Evolutionary conservation across 139 green algal species (phyloP), one percentile per base, ranked within the genome.

Genomic region (Gonium pectorale): DNA sequence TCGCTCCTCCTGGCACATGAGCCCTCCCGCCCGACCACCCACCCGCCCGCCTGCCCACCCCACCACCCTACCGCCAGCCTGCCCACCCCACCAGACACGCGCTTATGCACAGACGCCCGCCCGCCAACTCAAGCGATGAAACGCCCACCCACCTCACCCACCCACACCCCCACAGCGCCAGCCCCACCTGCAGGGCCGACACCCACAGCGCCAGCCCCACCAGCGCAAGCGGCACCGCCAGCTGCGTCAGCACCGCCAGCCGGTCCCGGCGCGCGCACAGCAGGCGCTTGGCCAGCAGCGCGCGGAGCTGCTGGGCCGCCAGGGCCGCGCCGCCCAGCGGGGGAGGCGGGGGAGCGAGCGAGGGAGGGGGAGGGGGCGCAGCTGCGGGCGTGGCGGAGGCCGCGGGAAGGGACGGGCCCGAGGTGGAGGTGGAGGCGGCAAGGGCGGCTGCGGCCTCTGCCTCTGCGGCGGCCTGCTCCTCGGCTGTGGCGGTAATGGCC

Each of bases 211-310:
- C 79, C 46, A 89, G 66, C 37, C 56, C 73, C n/a, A 94, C 87
- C 49, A 93, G 85, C 74, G 86, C 75, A 38, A 90, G 51, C 43
- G 88, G 86, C 31, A 90, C 84, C 52, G 81, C 37, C 59, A 92
- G 86, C 89, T 94, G 92, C 13, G 90, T 92, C 15, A 95, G 72
- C 24, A 95, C 49, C 21, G 93, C 89, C 78, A 93, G 74, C 13
- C 81, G 79, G 80, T 96, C 94, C 27, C 90, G 86, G 8, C 78
- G 74, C 22, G 92, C 92, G 40, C 90, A 93, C 85, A 95, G 81
- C 46, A 79, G 80, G 8, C 94, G 81, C 90, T 97, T 97, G 38
- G 85, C 51, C 31, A 96, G 86, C 86, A 97, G 88, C 3, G 90
- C 94, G 0, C 80, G 80, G 33, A 93, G 81, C 84, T 95, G 94